Percentiles rank a stretch among this genome's conserved stretches.
Conservation (phyloP, 169 alveolate genomes). For the Miamiensis avidus region DNA sequence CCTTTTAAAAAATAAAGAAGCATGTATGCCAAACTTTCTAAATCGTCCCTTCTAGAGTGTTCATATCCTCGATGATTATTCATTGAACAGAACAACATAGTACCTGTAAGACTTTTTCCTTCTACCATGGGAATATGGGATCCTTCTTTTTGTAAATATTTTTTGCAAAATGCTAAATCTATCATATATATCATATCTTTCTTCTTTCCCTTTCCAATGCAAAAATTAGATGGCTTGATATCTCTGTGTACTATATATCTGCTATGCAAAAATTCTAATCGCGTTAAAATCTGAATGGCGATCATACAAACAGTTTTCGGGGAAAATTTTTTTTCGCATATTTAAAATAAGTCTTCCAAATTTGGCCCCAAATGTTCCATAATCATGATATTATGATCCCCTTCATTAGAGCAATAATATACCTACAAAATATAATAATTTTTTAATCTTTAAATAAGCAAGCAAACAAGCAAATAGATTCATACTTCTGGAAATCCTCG, state of each 20-base stretch:
- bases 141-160: slow-evolving; percentile 39
- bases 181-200: slow-evolving; percentile 44
- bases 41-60: slow-evolving; percentile 13
- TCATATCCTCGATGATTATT: slow-evolving; percentile 38
- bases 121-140: slow-evolving; percentile 52
- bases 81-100: slow-evolving; percentile 32
- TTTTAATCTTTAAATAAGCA: too few relatives aligned
- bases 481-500: neutral
- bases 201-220: slow-evolving; percentile 54
- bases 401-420: neutral
- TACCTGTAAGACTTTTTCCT: slow-evolving; percentile 49
- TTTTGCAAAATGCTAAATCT: slow-evolving; percentile 52
- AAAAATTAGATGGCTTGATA: slow-evolving; percentile 62
- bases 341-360: slow-evolving; percentile 18
- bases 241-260: slow-evolving; percentile 59
- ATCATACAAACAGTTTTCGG: slow-evolving; percentile 41
- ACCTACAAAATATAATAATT: too few relatives aligned
- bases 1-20: slow-evolving; percentile 42
- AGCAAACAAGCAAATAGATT: neutral
- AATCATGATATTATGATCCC: neutral
- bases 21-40: slow-evolving; percentile 25
- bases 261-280: slow-evolving; percentile 50
- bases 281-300: slow-evolving; percentile 43
- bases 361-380: slow-evolving; percentile 35
- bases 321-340: slow-evolving; percentile 33